Conservation (phyloP, 2,329 filamentous ascomycete genomes). For the Chrysoporthe austroafricana region DNA sequence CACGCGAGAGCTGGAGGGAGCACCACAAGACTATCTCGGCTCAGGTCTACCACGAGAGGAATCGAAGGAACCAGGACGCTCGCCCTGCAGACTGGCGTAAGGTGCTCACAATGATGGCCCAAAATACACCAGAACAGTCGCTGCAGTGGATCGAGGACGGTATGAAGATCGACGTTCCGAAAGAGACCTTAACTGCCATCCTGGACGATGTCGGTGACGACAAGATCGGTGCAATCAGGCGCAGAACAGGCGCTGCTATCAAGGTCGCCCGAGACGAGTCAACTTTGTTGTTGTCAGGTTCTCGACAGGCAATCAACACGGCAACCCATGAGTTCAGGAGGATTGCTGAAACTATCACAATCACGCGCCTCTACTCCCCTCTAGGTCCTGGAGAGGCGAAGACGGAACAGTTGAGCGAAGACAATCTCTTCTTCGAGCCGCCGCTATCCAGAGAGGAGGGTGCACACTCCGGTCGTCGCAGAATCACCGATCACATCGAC, state of each 20-base stretch:
- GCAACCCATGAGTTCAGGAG: constrained; percentile 33
- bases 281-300: constrained; percentile 35
- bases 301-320: constrained; percentile 28
- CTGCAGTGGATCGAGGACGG: constrained; percentile 27
- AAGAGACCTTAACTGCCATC: constrained; percentile 29
- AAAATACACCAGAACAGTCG: constrained; percentile 37
- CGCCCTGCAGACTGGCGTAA: constrained; percentile 43
- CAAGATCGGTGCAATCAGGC: constrained; percentile 36
- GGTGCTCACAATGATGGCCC: constrained; percentile 44
- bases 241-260: constrained; percentile 34
- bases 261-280: constrained; percentile 31
- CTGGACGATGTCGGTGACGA: constrained; percentile 25
- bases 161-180: constrained; percentile 35
- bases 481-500: constrained; percentile 12
- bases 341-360: constrained; percentile 29
- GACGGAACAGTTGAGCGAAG: constrained; percentile 2
- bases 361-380: constrained; percentile 25
- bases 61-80: constrained; percentile 32
- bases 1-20: constrained; percentile 29
- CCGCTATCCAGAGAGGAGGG: constrained; percentile 26
- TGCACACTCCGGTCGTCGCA: background rate
- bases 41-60: constrained; percentile 43
- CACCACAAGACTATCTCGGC: constrained; percentile 37
- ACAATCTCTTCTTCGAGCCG: constrained; percentile 18
- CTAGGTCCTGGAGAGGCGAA: constrained; percentile 5